A percentile compares a stretch with the other conserved stretches of the same genome.
phyloP scores from a whole-genome alignment of 257 asterid species.

The Euphrasia confusa region DNA sequence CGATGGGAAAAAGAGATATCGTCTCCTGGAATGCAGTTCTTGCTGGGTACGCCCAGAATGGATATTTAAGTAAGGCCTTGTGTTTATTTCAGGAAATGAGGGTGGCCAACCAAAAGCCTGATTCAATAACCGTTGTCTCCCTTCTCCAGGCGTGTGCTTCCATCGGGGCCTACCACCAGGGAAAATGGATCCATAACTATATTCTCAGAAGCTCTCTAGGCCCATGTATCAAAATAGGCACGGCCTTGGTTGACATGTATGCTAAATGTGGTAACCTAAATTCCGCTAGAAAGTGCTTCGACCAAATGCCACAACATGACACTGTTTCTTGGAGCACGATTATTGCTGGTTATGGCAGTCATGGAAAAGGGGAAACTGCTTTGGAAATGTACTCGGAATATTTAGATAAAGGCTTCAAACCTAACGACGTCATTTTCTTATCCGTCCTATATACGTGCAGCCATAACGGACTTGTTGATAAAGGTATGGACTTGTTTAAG shows the following conservation, averaged over 20 bases:
- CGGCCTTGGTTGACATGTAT: constrained; percentile 78
- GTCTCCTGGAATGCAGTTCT: constrained; percentile 79
- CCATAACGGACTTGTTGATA: constrained; percentile 73
- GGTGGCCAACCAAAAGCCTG: constrained; percentile 44
- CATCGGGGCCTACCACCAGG: constrained; percentile 46
- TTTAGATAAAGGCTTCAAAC: constrained; percentile 39
- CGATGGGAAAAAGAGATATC: constrained; percentile 51
- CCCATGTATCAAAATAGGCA: constrained; percentile 50
- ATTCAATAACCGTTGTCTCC: constrained; percentile 59
- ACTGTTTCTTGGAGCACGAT: constrained; percentile 71
- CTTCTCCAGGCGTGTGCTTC: constrained; percentile 86
- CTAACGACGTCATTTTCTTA: constrained; percentile 62
- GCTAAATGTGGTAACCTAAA: constrained; percentile 73
- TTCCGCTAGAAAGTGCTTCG: constrained; percentile 63
- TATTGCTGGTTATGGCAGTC: constrained; percentile 71
- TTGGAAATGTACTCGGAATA: constrained; percentile 50
- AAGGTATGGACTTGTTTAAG: constrained; percentile 56
- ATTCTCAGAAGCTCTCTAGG: constrained; percentile 50
- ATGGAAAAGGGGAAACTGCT: constrained; percentile 68
- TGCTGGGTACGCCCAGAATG: constrained; percentile 62
- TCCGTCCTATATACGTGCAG: constrained; percentile 62
- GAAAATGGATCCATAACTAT: constrained; percentile 73
- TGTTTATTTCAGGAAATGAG: constrained; percentile 64
- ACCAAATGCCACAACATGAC: constrained; percentile 42
- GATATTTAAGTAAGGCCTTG: constrained; percentile 45